These are phyloP conservation scores for Nicotiana knightiana DNA, from an alignment of 257 asterid species.

Conservation along the genomic window DNA sequence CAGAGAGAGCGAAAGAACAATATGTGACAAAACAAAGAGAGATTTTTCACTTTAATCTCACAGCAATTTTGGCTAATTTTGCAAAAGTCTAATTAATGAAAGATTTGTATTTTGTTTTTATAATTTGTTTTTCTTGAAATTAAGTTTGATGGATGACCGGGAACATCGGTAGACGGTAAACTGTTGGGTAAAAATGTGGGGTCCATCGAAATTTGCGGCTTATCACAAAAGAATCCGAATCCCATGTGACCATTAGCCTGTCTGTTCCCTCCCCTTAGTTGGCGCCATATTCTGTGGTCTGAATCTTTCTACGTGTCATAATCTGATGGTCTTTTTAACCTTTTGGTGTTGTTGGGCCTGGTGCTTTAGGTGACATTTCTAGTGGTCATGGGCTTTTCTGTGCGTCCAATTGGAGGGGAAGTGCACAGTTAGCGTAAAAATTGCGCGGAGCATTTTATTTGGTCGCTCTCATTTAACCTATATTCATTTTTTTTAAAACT, in stretches of 20 bases:
- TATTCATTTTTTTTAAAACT: no score
- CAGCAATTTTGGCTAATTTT: not conserved
- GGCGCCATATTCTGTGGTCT: slow-evolving; percentile 26
- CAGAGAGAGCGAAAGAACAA: slow-evolving; percentile 19
- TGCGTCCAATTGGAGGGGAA: not conserved
- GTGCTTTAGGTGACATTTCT: not conserved
- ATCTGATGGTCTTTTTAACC: not conserved
- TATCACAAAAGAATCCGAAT: not conserved
- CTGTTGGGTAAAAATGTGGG: not conserved
- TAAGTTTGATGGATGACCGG: not conserved
- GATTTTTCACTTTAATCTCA: not conserved
- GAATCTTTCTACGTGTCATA: slow-evolving; percentile 14
- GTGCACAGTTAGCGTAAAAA: no score
- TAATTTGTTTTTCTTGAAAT: not conserved
- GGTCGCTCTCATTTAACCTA: no score
- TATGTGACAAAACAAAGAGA: not conserved
- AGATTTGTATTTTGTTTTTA: not conserved
- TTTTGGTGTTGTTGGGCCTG: not conserved
- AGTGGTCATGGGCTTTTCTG: not conserved
- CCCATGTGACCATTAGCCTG: slow-evolving; percentile 22
- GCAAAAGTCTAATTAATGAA: not conserved
- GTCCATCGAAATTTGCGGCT: not conserved
- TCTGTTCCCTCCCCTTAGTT: not conserved
- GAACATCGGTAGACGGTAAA: slow-evolving; percentile 13
- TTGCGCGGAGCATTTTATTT: no score